These are phyloP conservation scores for Cicer chorassanicum DNA, from an alignment of 306 rosid genomes.

Conservation along the genomic window DNA sequence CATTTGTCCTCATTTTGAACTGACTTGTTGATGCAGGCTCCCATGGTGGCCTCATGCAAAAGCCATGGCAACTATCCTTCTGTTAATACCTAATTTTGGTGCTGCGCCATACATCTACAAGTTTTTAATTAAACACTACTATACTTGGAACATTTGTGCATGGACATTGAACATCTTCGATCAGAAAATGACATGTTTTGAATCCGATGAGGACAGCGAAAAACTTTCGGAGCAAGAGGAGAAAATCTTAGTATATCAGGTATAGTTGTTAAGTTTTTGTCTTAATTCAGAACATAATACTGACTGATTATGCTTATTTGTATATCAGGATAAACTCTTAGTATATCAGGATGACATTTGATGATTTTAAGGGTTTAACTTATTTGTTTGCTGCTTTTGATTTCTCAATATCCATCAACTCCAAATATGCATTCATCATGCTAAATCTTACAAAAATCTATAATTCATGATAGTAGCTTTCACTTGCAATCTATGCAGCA, in stretches of 20 bases:
- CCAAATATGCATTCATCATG: constrained; percentile 22
- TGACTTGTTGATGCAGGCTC: constrained; percentile 52
- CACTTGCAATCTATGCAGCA: not conserved
- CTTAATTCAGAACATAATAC: constrained; percentile 7
- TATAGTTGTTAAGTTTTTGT: constrained; percentile 30
- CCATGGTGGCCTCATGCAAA: constrained; percentile 64
- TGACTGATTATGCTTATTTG: not conserved
- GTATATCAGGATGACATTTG: not conserved
- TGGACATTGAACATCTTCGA: constrained; percentile 33
- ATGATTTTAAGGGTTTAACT: constrained; percentile 5
- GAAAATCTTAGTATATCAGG: constrained; percentile 45
- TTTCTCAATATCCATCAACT: constrained; percentile 23
- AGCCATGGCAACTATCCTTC: constrained; percentile 55
- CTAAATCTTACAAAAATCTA: constrained; percentile 18
- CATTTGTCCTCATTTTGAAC: constrained; percentile 29
- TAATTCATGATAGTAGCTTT: constrained; percentile 15
- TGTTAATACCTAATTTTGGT: constrained; percentile 58
- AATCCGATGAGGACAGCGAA: constrained; percentile 1
- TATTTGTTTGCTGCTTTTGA: constrained; percentile 10
- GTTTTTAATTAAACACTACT: constrained; percentile 43
- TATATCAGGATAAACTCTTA: too few species aligned
- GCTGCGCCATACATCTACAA: constrained; percentile 55
- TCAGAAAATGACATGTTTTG: constrained; percentile 18
- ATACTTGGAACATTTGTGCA: constrained; percentile 36
- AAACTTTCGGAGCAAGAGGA: constrained; percentile 18